Percentiles rank a stretch among this genome's conserved stretches.
Conservation (phyloP, 371 early-diverging fungal species). For the Dentiscutata heterogama region DNA sequence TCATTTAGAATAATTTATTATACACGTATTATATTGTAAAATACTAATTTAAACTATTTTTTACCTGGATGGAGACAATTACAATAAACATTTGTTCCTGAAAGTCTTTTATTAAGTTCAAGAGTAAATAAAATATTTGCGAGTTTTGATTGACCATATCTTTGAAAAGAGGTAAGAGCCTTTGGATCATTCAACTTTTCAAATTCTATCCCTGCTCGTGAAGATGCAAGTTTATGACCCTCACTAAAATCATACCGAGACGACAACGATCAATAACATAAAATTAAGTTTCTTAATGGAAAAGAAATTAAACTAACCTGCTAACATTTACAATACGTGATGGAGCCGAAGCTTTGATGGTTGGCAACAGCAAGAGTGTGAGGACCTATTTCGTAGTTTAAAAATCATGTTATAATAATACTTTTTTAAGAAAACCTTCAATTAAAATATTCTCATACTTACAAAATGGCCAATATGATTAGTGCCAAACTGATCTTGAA, state of each 20-base stretch:
- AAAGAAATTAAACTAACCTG: too few relatives aligned
- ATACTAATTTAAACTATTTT: neutral
- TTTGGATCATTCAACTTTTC: constrained; percentile 45
- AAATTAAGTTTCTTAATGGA: too few relatives aligned
- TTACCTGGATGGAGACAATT: constrained; percentile 79
- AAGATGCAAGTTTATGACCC: too few relatives aligned
- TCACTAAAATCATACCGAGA: too few relatives aligned
- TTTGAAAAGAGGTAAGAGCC: constrained; percentile 3
- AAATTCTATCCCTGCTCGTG: too few relatives aligned
- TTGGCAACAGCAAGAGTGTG: constrained; percentile 29
- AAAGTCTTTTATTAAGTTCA: constrained; percentile 60
- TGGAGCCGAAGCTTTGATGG: constrained; percentile 48
- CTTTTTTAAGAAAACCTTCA: too few relatives aligned
- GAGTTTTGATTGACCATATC: constrained; percentile 71
- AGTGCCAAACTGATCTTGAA: constrained; percentile 82
- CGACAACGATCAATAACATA: too few relatives aligned
- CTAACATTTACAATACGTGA: constrained; percentile 67
- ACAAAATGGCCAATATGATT: too few relatives aligned
- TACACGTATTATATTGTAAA: neutral
- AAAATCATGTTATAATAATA: too few relatives aligned
- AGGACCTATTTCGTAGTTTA: constrained; percentile 1
- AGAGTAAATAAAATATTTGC: constrained; percentile 74
- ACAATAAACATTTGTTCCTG: constrained; percentile 62
- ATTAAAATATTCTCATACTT: too few relatives aligned
- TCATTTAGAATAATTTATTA: neutral